These are phyloP conservation scores for Mycena haematopus DNA, from an alignment of 768 basidiomycete species.

Conservation along the genomic window DNA sequence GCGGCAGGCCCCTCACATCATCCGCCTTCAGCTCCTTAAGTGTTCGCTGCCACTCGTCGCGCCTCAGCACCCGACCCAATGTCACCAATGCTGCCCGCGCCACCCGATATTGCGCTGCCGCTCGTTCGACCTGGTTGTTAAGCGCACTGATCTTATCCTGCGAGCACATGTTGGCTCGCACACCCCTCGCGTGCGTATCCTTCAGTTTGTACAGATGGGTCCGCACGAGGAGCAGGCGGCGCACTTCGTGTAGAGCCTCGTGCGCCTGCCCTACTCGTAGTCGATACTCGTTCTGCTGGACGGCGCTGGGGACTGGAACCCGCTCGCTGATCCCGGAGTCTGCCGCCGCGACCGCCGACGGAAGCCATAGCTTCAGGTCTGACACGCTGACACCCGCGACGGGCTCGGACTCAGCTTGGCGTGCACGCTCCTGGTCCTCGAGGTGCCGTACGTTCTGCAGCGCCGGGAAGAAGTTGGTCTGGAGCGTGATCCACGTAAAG, in stretches of 20 bases:
- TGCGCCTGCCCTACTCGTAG: slow-evolving; percentile 35
- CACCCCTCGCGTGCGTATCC: slow-evolving; percentile 30
- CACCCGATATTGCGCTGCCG: slow-evolving; percentile 28
- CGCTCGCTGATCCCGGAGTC: no score
- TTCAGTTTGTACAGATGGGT: slow-evolving; percentile 32
- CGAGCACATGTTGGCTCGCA: slow-evolving; percentile 34
- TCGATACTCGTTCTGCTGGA: slow-evolving; percentile 30
- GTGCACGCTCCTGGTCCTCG: slow-evolving; percentile 34
- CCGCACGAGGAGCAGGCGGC: slow-evolving; percentile 32
- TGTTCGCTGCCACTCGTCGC: slow-evolving; percentile 25
- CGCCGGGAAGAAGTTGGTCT: no score
- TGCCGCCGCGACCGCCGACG: no score
- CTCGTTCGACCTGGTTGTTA: slow-evolving; percentile 24
- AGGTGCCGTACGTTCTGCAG: slow-evolving; percentile 34
- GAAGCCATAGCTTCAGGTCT: no score
- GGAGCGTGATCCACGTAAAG: no score
- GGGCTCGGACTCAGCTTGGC: no score
- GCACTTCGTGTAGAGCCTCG: slow-evolving; percentile 34
- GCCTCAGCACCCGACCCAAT: neutral
- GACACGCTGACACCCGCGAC: no score
- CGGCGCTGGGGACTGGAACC: no score
- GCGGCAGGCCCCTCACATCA: slow-evolving; percentile 31
- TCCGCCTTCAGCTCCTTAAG: slow-evolving; percentile 20
- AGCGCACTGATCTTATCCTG: slow-evolving; percentile 24
- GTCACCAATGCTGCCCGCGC: slow-evolving; percentile 27